Conservation (phyloP, 495 filamentous ascomycete species). For the Stereocaulon alpinum region DNA sequence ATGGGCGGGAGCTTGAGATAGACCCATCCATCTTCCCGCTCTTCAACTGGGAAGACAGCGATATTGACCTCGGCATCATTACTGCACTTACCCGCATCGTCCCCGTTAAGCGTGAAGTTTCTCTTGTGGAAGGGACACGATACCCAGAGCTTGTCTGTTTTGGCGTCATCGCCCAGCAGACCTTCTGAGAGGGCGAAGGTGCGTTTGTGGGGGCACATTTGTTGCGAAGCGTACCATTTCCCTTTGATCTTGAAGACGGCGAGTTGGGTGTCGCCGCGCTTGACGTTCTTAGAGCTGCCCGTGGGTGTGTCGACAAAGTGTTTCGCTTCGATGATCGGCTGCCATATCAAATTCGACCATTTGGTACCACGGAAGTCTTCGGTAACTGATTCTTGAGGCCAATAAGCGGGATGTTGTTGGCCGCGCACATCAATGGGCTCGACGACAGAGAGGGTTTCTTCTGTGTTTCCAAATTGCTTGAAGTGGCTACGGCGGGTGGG, state of each 20-base stretch:
- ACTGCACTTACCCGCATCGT: constrained; percentile 58
- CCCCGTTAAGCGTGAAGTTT: constrained; percentile 70
- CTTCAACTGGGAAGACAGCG: constrained; percentile 77
- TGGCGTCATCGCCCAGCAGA: constrained; percentile 65
- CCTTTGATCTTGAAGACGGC: constrained; percentile 83
- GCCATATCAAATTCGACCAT: constrained; percentile 69
- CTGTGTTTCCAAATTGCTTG: constrained; percentile 80
- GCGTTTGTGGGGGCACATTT: constrained; percentile 97
- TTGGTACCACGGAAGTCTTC: constrained; percentile 66
- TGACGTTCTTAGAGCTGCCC: constrained; percentile 61
- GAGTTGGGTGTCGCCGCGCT: constrained; percentile 85
- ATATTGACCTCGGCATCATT: constrained; percentile 73
- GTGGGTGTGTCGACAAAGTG: constrained; percentile 67
- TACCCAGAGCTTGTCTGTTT: constrained; percentile 58
- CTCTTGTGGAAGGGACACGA: constrained; percentile 90
- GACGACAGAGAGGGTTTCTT: constrained; percentile 56
- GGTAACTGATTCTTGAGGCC: constrained; percentile 58
- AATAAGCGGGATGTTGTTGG: constrained; percentile 71
- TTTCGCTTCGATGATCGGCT: constrained; percentile 65
- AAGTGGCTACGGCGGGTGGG: constrained; percentile 63
- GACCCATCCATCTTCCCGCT: constrained; percentile 67
- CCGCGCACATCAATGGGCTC: constrained; percentile 66
- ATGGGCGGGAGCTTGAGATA: constrained; percentile 80
- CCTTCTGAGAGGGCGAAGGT: constrained; percentile 85
- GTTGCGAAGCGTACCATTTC: constrained; percentile 80